Conservation (phyloP, 192 early-diverging fungal genomes). For the Geosiphon pyriformis region DNA sequence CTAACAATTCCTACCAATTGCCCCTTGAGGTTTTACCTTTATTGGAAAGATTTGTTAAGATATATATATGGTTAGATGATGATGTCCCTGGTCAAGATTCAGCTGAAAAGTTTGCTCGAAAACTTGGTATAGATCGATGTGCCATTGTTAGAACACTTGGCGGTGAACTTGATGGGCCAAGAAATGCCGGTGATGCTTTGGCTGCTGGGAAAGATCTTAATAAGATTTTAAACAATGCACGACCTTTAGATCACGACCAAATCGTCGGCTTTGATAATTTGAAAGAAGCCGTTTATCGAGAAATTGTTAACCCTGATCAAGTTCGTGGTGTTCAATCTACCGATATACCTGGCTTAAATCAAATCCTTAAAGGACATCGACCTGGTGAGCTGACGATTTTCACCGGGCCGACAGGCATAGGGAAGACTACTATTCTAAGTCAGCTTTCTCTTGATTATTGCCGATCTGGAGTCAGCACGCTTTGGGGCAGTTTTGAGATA, state of each 20-base stretch:
- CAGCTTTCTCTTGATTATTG: constrained; percentile 68
- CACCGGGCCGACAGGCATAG: constrained; percentile 64
- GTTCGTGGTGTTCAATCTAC: constrained; percentile 55
- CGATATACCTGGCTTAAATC: constrained; percentile 58
- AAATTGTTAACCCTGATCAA: constrained; percentile 60
- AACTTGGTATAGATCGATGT: constrained; percentile 60
- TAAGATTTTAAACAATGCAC: constrained; percentile 38
- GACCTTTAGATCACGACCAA: constrained; percentile 56
- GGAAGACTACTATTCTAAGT: constrained; percentile 68
- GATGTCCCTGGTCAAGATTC: constrained; percentile 57
- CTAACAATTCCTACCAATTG: constrained; percentile 49
- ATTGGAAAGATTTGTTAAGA: constrained; percentile 56
- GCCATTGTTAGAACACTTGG: constrained; percentile 45
- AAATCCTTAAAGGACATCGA: constrained; percentile 60
- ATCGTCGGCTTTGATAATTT: constrained; percentile 57
- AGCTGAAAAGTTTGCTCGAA: constrained; percentile 53
- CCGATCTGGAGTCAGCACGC: constrained; percentile 58
- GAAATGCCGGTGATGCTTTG: constrained; percentile 51
- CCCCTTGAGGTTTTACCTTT: constrained; percentile 52
- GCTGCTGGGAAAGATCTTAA: constrained; percentile 34
- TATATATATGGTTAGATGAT: constrained; percentile 68
- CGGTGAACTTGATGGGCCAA: constrained; percentile 40
- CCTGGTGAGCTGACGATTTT: constrained; percentile 65
- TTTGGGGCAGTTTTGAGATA: constrained; percentile 78
- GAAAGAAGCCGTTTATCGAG: constrained; percentile 57